Base-by-base conservation (phyloP, 169 alveolate genomes). In the Plasmodium coatneyi region DNA sequence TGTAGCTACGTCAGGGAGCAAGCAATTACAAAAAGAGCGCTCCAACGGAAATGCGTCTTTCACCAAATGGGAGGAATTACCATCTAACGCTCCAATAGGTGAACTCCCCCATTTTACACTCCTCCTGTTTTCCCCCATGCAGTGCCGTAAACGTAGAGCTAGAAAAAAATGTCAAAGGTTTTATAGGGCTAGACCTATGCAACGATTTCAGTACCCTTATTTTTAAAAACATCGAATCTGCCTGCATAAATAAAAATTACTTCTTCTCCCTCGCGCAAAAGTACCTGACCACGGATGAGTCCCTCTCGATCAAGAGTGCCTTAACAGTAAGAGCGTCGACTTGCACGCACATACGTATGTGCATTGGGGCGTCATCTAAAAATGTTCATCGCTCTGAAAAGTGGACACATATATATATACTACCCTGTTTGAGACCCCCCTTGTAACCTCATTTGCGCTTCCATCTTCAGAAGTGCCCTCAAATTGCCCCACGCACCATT, bases 121-220 rank as follows among this genome's bases (percentile, higher is more conserved):
- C 22, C 28, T 19, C 7, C 30, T 28, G 41, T 87, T 56, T 84
- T 71, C 16, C 60, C 22, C 25, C 19, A 39, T 78, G 41, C 70
- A 87, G 93, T 3, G 82, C 72, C 60, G 49, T 87, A 74, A 87
- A 87, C 70, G 71, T 87, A 22, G 87, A 78, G 25, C 14, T 87
- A 60, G 82, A 87, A 78, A 54, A 76, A 34, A 43, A 87, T 34
- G 32, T 87, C 46, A 78, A 87, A 78, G 56, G 71, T 66, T 34
- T 79, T 16, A 4, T 87, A 32, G 93, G 54, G 54, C 22, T 87
- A 36, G 54, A 87, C 46, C 43, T 87, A 3, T 28, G 72, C 43
- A 60, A 78, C n/a, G 93, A 87, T 1, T 19, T 87, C 2, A 87
- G 82, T 32, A 66, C 16, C 54, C 36, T 78, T 25, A 41, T 87